These are phyloP conservation scores for Meredithiella fracta DNA, from an alignment of 2,329 filamentous ascomycete genomes.

Conservation along the genomic window DNA sequence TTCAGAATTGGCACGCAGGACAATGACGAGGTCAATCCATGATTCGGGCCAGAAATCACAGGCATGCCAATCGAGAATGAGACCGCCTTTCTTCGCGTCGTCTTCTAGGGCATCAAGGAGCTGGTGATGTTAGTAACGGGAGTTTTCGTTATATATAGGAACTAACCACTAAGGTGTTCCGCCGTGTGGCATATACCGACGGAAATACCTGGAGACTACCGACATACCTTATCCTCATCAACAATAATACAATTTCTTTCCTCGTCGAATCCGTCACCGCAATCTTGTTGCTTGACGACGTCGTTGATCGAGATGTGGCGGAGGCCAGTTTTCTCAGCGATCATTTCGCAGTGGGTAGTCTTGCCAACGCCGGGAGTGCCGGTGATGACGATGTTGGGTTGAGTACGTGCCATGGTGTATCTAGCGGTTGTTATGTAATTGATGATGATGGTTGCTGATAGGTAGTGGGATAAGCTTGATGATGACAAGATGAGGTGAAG, in stretches of 20 bases:
- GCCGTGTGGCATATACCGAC: neutral
- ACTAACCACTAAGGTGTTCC: neutral
- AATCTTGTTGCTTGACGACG: constrained; percentile 73
- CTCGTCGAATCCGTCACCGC: constrained; percentile 77
- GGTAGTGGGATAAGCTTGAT: no score
- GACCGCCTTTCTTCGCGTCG: constrained; percentile 61
- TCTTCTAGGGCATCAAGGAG: constrained; percentile 80
- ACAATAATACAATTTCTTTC: constrained; percentile 80
- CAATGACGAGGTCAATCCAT: constrained; percentile 91
- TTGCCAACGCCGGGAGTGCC: constrained; percentile 94
- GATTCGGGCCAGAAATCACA: constrained; percentile 87
- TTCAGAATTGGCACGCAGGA: constrained; percentile 65
- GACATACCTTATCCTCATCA: constrained; percentile 80
- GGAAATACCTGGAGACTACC: no score
- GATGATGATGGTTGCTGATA: no score
- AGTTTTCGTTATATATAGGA: neutral
- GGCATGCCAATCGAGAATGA: constrained; percentile 93
- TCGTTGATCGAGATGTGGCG: constrained; percentile 80
- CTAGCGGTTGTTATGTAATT: neutral
- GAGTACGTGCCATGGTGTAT: constrained; percentile 23
- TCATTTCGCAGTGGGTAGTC: constrained; percentile 72
- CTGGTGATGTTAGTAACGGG: constrained; percentile 25
- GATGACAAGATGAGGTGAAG: no score
- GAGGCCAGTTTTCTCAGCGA: constrained; percentile 61
- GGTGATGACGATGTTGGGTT: constrained; percentile 85